These are phyloP conservation scores for Leersia perrieri DNA, from an alignment of 176 grass and related monocot genomes.

Conservation along the genomic window DNA sequence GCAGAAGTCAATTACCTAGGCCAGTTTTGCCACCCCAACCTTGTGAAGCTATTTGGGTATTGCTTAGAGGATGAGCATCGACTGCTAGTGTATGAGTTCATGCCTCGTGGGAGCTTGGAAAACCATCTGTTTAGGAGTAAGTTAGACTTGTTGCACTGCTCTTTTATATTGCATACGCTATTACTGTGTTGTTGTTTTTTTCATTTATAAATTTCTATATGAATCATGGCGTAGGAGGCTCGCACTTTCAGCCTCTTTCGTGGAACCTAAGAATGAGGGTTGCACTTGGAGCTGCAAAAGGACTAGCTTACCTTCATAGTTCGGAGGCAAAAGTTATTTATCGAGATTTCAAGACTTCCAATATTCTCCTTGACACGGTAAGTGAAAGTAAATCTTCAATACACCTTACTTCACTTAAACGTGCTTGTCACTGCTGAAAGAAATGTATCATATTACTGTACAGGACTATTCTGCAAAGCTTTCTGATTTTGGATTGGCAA, in stretches of 20 bases:
- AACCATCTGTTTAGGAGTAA: slow-evolving; percentile 97
- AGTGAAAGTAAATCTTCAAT: slow-evolving; percentile 24
- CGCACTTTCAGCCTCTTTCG: slow-evolving; percentile 68
- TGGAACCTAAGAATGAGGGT: slow-evolving; percentile 97
- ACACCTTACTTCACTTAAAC: not conserved
- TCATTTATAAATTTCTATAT: slow-evolving; percentile 24
- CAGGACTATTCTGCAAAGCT: slow-evolving; percentile 93
- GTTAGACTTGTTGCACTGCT: slow-evolving; percentile 18
- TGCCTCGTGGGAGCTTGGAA: slow-evolving; percentile 94
- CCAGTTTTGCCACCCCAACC: slow-evolving; percentile 80
- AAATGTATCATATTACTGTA: slow-evolving; percentile 17
- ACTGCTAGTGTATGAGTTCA: slow-evolving; percentile 86
- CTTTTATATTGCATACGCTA: not conserved
- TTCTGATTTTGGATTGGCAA: slow-evolving; percentile 94
- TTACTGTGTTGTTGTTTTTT: not conserved
- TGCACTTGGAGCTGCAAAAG: slow-evolving; percentile 85
- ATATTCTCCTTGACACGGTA: slow-evolving; percentile 92
- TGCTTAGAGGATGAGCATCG: slow-evolving; percentile 82
- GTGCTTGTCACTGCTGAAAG: slow-evolving; percentile 6
- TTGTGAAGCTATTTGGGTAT: slow-evolving; percentile 85
- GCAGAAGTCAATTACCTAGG: slow-evolving; percentile 91
- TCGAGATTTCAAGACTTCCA: slow-evolving; percentile 93
- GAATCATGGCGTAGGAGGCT: slow-evolving; percentile 62
- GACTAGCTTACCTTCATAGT: slow-evolving; percentile 86
- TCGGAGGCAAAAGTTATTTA: slow-evolving; percentile 86